Percentiles rank a stretch among this genome's conserved stretches.
These are phyloP conservation scores for Claviceps sp. DNA, from an alignment of 2,329 filamentous ascomycete species.

Conservation along the genomic window DNA sequence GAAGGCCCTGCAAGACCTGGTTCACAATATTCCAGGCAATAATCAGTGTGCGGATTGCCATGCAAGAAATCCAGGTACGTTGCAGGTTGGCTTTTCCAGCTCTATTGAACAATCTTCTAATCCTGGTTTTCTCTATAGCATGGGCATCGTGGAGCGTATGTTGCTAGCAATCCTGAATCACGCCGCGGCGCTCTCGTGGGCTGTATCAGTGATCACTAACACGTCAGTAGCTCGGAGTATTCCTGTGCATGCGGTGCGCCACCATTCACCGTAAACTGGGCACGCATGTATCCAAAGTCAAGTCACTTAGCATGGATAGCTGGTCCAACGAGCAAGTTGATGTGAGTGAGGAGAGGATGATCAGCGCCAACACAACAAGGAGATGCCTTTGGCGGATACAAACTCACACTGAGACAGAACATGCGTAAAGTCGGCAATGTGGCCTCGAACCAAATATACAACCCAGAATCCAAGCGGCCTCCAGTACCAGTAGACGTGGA, in stretches of 20 bases:
- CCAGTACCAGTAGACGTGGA: slow-evolving; percentile 82
- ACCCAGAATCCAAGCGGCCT: slow-evolving; percentile 69
- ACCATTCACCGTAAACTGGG: slow-evolving; percentile 91
- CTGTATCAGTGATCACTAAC: slow-evolving; percentile 2
- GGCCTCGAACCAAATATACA: slow-evolving; percentile 77
- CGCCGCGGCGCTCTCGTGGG: neutral
- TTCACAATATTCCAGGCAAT: slow-evolving; percentile 74
- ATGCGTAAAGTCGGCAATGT: slow-evolving; percentile 90
- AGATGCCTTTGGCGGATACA: neutral
- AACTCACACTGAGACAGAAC: slow-evolving; percentile 40
- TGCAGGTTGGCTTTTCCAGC: neutral
- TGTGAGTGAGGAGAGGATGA: slow-evolving; percentile 35
- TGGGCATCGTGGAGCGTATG: slow-evolving; percentile 93
- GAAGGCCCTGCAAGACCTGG: slow-evolving; percentile 76
- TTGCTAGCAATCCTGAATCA: neutral
- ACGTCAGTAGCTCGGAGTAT: slow-evolving; percentile 66
- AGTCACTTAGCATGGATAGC: slow-evolving; percentile 95
- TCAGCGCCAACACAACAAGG: neutral
- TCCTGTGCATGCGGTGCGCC: slow-evolving; percentile 95
- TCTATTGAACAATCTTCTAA: slow-evolving; percentile 13
- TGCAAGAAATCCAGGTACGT: slow-evolving; percentile 77
- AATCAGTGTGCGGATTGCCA: slow-evolving; percentile 88
- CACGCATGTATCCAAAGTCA: slow-evolving; percentile 97
- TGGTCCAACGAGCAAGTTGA: slow-evolving; percentile 96
- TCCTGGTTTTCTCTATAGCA: slow-evolving; percentile 34